These are phyloP conservation scores for Coniosporium tulheliwenetii DNA, from an alignment of 2,329 filamentous ascomycete species.

Conservation along the genomic window DNA sequence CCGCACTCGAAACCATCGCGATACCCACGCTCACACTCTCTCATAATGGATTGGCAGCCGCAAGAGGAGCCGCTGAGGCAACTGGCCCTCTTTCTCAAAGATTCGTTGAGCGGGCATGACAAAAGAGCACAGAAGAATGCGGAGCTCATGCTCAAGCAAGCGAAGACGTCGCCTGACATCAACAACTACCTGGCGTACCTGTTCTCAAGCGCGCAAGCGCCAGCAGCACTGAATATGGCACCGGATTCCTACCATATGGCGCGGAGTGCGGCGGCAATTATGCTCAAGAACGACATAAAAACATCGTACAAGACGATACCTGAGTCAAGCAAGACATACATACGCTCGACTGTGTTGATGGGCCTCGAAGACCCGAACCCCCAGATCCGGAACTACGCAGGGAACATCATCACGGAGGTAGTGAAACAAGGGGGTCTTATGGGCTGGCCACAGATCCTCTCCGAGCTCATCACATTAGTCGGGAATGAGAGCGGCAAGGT, in stretches of 20 bases:
- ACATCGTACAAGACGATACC: slow-evolving; percentile 61
- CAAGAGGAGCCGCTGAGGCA: slow-evolving; percentile 74
- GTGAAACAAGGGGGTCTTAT: slow-evolving; percentile 71
- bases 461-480: slow-evolving; percentile 66
- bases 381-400: slow-evolving; percentile 77
- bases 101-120: slow-evolving; percentile 79
- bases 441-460: slow-evolving; percentile 80
- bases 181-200: slow-evolving; percentile 95
- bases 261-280: slow-evolving; percentile 75
- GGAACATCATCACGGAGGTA: slow-evolving; percentile 87
- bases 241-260: slow-evolving; percentile 55
- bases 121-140: slow-evolving; percentile 73
- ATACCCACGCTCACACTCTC: too few relatives aligned
- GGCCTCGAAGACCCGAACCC: slow-evolving; percentile 67
- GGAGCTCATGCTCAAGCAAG: slow-evolving; percentile 81
- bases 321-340: slow-evolving; percentile 54
- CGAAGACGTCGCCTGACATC: slow-evolving; percentile 77
- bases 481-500: slow-evolving; percentile 55
- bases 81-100: slow-evolving; percentile 75
- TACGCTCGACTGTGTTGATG: slow-evolving; percentile 64
- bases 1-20: too few relatives aligned
- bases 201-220: slow-evolving; percentile 54
- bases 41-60: slow-evolving; percentile 79
- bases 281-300: slow-evolving; percentile 89
- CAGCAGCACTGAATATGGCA: slow-evolving; percentile 44